phyloP scores from a whole-genome alignment of 306 rosid genomes.

The Vicia sativa region DNA sequence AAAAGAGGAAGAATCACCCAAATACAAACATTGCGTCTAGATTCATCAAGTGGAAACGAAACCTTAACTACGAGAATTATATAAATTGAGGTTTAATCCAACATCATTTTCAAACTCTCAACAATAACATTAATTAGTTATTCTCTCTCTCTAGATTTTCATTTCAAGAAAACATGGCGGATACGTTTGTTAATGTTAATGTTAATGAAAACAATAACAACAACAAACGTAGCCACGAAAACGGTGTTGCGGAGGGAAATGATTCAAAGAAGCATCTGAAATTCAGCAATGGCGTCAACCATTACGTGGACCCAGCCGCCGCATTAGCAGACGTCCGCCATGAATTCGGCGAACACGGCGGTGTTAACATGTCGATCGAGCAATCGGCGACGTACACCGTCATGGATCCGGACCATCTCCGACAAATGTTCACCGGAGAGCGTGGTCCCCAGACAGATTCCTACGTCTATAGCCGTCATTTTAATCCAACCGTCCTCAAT shows the following conservation, averaged over 20 bases:
- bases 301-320: conserved; percentile 59
- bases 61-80: not conserved
- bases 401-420: conserved; percentile 94
- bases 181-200: not conserved
- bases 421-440: conserved; percentile 85
- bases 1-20: not conserved
- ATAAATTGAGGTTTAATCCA: not conserved
- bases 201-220: not conserved
- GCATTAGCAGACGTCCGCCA: conserved; percentile 78
- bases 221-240: not conserved
- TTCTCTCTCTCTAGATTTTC: not conserved
- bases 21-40: not conserved
- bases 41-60: not conserved
- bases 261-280: conserved; percentile 36
- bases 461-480: conserved; percentile 52
- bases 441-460: conserved; percentile 83
- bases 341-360: conserved; percentile 97
- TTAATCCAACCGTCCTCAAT: conserved; percentile 74
- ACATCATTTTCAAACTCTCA: not conserved
- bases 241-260: conserved; percentile 32
- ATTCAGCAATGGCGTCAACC: not conserved
- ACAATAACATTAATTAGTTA: not conserved
- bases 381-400: conserved; percentile 97
- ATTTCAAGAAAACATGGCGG: not conserved
- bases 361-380: conserved; percentile 97